Evolutionary conservation across 495 filamentous ascomycete species (phyloP), one percentile per base, ranked within the genome.

Genomic region (Hyaloscypha finlandica): DNA sequence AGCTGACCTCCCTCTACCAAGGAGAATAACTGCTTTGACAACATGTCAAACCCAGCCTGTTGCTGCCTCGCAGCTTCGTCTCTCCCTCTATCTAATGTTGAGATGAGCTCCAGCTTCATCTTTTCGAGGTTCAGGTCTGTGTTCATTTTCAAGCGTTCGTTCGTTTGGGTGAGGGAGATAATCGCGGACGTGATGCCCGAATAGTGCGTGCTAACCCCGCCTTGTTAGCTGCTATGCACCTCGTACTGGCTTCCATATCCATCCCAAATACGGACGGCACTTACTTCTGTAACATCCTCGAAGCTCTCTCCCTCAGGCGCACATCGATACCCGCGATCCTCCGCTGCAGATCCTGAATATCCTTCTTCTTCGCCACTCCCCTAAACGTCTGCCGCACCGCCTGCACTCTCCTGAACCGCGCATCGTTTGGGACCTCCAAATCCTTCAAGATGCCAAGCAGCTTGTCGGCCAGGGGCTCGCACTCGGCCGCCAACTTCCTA

Each of bases 121-220:
- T 11, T 3, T 45, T 45, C 42, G 42, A 45, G 42, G 6, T 4
- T 45, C 42, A 11, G 42, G 3, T 45, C 14, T 45, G 42, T 45
- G 42, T 45, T 45, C 42, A 45, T 19, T 3, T 45, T 45, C 14
- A 45, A 45, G 3, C 42, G 42, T 19, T 45, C 42, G 42, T 19
- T 55, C 20, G 9, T 14, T 55, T 55, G 53, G 20, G 53, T 29
- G 14, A 55, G 53, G 30, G 30, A 6, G 6, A 3, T 55, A n/a
- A 55, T 55, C 53, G 20, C 53, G 16, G 53, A 55, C 53, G 53
- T 55, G 53, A 55, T 55, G 30, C 53, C 14, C 53, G 53, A 25
- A 29, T 25, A 55, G 20, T 45, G 42, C 14, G 3, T 45, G 3
- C 53, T 55, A 25, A 6, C 3, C 53, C 9, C 30, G 53, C n/a